A percentile compares a stretch with the other conserved stretches of the same genome.
Evolutionary conservation across 345 rosid species (phyloP).

Genomic region (Combretum micranthum): DNA sequence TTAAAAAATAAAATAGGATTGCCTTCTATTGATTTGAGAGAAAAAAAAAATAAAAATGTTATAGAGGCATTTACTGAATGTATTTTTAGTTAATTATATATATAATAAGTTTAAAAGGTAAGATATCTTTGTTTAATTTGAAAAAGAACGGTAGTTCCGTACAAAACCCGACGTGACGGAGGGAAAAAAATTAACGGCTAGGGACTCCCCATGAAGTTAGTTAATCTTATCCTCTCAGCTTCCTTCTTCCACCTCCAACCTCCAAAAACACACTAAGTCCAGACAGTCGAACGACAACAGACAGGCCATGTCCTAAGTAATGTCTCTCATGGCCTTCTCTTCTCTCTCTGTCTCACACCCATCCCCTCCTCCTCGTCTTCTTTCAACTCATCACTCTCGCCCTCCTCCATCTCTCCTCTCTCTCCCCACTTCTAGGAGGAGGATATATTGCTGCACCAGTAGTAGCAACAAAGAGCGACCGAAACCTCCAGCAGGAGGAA

Average conservation of each 20-base stretch:
- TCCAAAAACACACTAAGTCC: neutral
- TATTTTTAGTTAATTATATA: no score
- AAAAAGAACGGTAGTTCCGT: no score
- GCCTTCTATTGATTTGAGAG: no score
- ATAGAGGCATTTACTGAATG: no score
- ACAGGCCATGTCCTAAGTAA: slow-evolving; percentile 14
- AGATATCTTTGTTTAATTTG: no score
- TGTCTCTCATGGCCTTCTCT: slow-evolving; percentile 20
- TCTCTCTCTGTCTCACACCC: slow-evolving; percentile 5
- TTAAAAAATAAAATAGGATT: no score
- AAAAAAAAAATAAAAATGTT: no score
- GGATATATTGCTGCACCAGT: slow-evolving; percentile 9
- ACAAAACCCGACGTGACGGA: no score
- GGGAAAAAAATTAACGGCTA: no score
- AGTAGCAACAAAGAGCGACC: neutral
- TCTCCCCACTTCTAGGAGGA: slow-evolving; percentile 2
- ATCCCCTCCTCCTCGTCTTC: slow-evolving; percentile 7
- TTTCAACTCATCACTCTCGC: neutral
- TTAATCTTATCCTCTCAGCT: slow-evolving; percentile 3
- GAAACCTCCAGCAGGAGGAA: no score
- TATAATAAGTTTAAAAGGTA: no score
- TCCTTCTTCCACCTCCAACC: neutral
- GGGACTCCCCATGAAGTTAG: no score
- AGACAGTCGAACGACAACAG: neutral
- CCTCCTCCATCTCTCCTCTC: slow-evolving; percentile 1